Evolutionary conservation across 805 yeast species (phyloP).

Genomic region (Candida nonsorbophila): DNA sequence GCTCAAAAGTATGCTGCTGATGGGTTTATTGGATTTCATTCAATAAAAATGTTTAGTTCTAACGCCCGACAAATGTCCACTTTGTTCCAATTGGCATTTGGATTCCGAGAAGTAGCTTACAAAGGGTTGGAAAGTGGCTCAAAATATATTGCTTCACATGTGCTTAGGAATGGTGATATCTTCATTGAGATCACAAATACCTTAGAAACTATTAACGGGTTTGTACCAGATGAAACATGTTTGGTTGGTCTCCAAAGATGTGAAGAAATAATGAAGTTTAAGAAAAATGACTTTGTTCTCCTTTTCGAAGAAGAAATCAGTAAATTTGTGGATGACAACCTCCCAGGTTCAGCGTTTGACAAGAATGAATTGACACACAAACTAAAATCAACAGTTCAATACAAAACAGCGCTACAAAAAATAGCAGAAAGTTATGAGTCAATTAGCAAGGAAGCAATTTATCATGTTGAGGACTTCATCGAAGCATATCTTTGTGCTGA

Average conservation of each 20-base stretch:
- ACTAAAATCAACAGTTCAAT: too few relatives aligned
- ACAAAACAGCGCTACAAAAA: neutral
- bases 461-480: conserved; percentile 2
- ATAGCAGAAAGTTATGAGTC: conserved; percentile 5
- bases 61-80: conserved; percentile 63
- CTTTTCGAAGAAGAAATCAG: too few relatives aligned
- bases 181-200: conserved; percentile 44
- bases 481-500: conserved; percentile 7
- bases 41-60: conserved; percentile 67
- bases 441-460: neutral
- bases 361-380: too few relatives aligned
- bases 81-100: conserved; percentile 50
- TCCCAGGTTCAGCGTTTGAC: too few relatives aligned
- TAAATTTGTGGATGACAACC: too few relatives aligned
- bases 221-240: neutral
- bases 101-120: conserved; percentile 60
- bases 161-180: conserved; percentile 52
- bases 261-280: too few relatives aligned
- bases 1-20: conserved; percentile 16
- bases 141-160: conserved; percentile 50
- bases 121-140: conserved; percentile 68
- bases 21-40: conserved; percentile 50
- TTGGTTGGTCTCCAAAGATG: too few relatives aligned
- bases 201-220: conserved; percentile 14
- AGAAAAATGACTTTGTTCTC: too few relatives aligned